Evolutionary conservation across 192 early-diverging fungal species (phyloP).

Genomic region (Gamsiella multidivaricata): DNA sequence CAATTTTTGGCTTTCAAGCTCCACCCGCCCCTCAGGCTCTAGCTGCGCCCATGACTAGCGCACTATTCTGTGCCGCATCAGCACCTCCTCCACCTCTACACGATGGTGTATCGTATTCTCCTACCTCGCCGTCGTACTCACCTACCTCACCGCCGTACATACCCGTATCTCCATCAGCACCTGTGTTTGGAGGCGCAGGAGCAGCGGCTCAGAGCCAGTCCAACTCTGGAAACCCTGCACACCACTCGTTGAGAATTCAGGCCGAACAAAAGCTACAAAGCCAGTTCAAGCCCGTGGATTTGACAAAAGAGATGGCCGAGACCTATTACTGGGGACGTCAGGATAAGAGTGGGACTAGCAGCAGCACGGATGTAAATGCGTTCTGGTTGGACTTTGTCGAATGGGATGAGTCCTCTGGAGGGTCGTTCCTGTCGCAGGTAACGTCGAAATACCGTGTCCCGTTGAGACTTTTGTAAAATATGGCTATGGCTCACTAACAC

Average conservation of each 20-base stretch:
- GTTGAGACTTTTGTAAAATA: background rate
- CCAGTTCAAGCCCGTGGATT: conserved; percentile 48
- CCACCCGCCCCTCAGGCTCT: conserved; percentile 2
- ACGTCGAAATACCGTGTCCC: background rate
- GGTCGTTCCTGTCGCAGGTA: conserved; percentile 57
- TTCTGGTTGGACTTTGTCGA: conserved; percentile 62
- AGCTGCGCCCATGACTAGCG: no score
- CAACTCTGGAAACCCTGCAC: no score
- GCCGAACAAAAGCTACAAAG: background rate
- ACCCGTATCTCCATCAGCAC: background rate
- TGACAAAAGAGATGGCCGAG: conserved; percentile 54
- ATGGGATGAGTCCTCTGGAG: conserved; percentile 26
- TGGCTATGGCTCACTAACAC: background rate
- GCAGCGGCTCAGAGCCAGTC: background rate
- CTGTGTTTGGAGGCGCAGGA: background rate
- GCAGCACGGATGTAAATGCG: conserved; percentile 20
- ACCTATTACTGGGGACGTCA: conserved; percentile 46
- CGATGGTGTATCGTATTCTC: no score
- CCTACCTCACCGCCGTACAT: no score
- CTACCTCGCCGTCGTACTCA: no score
- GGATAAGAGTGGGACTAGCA: background rate
- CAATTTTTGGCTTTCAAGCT: conserved; percentile 1
- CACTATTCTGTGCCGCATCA: no score
- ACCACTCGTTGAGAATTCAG: no score
- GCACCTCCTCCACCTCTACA: no score